phyloP scores from a whole-genome alignment of 2,329 filamentous ascomycete genomes.

The Paraconiothyrium brasiliense region DNA sequence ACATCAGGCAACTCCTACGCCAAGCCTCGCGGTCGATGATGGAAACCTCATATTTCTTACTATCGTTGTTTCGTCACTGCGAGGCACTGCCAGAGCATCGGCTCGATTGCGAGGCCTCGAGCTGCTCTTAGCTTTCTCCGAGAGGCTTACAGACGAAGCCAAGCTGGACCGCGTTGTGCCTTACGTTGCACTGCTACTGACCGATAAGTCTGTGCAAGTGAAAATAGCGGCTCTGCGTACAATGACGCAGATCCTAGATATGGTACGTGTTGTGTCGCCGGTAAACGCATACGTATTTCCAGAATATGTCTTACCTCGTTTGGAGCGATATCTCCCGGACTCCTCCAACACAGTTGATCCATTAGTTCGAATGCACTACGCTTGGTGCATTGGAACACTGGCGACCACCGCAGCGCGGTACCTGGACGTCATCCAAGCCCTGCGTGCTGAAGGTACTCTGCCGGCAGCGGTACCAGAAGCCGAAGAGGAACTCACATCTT shows the following conservation, averaged over 20 bases:
- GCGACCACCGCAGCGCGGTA: constrained; percentile 86
- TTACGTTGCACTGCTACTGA: constrained; percentile 83
- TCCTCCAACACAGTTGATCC: constrained; percentile 62
- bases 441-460: constrained; percentile 83
- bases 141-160: constrained; percentile 91
- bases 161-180: constrained; percentile 93
- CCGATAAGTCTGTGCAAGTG: constrained; percentile 84
- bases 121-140: constrained; percentile 88
- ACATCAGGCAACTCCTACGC: constrained; percentile 70
- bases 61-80: constrained; percentile 84
- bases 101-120: constrained; percentile 90
- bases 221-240: constrained; percentile 85
- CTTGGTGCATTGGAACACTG: constrained; percentile 87
- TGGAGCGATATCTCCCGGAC: constrained; percentile 66
- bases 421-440: constrained; percentile 87
- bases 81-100: constrained; percentile 88
- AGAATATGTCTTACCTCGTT: constrained; percentile 69
- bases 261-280: constrained; percentile 87
- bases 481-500: constrained; percentile 75
- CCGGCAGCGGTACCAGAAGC: constrained; percentile 80
- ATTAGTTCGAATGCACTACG: constrained; percentile 88
- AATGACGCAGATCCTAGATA: constrained; percentile 81
- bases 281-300: constrained; percentile 74
- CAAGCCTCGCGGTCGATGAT: constrained; percentile 76
- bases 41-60: constrained; percentile 93